Conservation (phyloP, 768 basidiomycete genomes). For the Phylloporus sp. region DNA sequence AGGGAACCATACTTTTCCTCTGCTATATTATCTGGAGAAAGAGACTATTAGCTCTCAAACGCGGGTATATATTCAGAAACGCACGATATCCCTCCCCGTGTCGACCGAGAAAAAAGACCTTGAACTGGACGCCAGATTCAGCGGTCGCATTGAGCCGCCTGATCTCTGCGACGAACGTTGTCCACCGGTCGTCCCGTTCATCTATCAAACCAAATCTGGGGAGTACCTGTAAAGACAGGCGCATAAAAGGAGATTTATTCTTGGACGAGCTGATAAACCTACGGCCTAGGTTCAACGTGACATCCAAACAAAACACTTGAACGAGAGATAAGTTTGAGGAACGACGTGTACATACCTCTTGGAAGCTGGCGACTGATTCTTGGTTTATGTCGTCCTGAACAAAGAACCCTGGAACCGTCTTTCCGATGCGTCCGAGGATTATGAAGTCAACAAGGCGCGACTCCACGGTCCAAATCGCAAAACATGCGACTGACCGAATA, state of each 20-base stretch:
- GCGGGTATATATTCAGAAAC: background rate
- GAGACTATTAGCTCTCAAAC: background rate
- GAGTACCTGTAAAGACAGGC: constrained; percentile 11
- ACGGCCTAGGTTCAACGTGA: constrained; percentile 9
- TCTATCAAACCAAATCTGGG: constrained; percentile 37
- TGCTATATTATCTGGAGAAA: constrained; percentile 58
- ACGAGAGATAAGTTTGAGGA: background rate
- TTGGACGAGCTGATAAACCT: background rate
- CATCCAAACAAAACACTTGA: background rate
- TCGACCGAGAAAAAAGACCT: constrained; percentile 61
- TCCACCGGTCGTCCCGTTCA: constrained; percentile 46
- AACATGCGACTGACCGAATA: constrained; percentile 12
- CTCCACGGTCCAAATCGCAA: background rate
- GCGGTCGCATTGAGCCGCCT: constrained; percentile 31
- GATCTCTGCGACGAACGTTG: constrained; percentile 38
- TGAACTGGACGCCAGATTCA: constrained; percentile 28
- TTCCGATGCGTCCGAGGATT: background rate
- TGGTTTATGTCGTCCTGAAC: constrained; percentile 13
- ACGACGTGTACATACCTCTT: constrained; percentile 5
- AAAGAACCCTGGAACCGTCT: constrained; percentile 22
- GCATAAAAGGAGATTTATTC: background rate
- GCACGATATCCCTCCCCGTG: constrained; percentile 60
- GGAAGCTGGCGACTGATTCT: background rate
- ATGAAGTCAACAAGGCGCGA: background rate
- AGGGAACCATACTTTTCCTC: constrained; percentile 60